phyloP scores from a whole-genome alignment of 2,329 filamentous ascomycete genomes.

The Cordyceps tenuipes region DNA sequence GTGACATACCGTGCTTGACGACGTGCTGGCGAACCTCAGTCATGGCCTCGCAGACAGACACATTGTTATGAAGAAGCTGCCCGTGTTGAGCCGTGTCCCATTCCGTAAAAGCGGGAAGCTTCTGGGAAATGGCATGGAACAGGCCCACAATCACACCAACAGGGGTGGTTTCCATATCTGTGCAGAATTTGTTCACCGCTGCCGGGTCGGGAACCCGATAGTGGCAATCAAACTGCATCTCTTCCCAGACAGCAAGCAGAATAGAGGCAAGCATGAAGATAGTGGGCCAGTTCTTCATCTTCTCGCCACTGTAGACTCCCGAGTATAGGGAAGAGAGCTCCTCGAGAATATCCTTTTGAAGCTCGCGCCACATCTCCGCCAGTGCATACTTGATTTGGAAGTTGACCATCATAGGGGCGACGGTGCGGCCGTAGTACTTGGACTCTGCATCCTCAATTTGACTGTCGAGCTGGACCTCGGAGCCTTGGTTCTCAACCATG shows the following conservation, averaged over 20 bases:
- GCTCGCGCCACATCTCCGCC: constrained; percentile 95
- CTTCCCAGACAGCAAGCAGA: constrained; percentile 89
- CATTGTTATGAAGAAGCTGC: constrained; percentile 82
- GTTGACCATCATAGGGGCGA: constrained; percentile 98
- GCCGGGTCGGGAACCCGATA: constrained; percentile 81
- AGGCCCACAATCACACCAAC: constrained; percentile 94
- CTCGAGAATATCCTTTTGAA: constrained; percentile 92
- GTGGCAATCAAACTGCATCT: constrained; percentile 98
- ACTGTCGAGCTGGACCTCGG: constrained; percentile 69
- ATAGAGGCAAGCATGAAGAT: constrained; percentile 97
- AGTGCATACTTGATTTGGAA: constrained; percentile 98
- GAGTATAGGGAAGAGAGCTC: constrained; percentile 89
- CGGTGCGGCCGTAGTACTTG: constrained; percentile 80
- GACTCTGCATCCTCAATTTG: constrained; percentile 80
- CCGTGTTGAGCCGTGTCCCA: constrained; percentile 93
- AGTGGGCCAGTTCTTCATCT: constrained; percentile 97
- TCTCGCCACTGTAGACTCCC: constrained; percentile 95
- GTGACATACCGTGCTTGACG: constrained; percentile 75
- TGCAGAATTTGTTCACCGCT: constrained; percentile 89
- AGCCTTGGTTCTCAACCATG: constrained; percentile 81
- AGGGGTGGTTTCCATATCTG: constrained; percentile 91
- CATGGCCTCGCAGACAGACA: constrained; percentile 89
- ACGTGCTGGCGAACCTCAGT: constrained; percentile 91
- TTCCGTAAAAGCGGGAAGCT: constrained; percentile 83
- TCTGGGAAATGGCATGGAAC: constrained; percentile 96